phyloP scores from a whole-genome alignment of 2,329 filamentous ascomycete genomes.

The Ascochyta pisi region DNA sequence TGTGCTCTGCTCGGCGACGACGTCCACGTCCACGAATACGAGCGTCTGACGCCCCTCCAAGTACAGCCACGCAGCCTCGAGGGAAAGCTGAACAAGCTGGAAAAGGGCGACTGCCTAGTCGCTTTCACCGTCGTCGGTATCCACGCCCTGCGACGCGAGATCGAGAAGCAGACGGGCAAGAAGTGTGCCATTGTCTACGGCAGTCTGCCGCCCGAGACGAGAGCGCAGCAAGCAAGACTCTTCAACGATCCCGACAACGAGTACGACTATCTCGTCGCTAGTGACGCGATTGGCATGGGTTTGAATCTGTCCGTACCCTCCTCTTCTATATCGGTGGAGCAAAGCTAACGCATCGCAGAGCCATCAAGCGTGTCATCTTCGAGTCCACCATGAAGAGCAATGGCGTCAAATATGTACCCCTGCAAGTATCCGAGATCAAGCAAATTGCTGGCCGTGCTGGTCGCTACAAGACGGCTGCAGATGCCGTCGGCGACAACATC shows the following conservation, averaged over 20 bases:
- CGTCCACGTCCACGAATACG: constrained; percentile 79
- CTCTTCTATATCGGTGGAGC: neutral
- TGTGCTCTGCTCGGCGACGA: constrained; percentile 82
- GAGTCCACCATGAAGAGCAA: constrained; percentile 78
- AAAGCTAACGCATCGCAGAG: constrained; percentile 50
- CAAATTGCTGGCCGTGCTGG: constrained; percentile 95
- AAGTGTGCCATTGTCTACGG: constrained; percentile 95
- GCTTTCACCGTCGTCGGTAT: constrained; percentile 83
- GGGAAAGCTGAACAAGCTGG: constrained; percentile 70
- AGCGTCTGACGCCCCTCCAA: constrained; percentile 80
- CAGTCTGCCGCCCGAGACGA: constrained; percentile 86
- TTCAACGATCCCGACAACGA: constrained; percentile 97
- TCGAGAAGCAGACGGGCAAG: constrained; percentile 77
- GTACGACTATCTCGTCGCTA: constrained; percentile 92
- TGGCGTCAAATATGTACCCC: constrained; percentile 61
- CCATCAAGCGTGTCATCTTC: constrained; percentile 88
- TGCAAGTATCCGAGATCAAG: constrained; percentile 82
- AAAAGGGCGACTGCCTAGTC: constrained; percentile 91
- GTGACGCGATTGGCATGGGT: constrained; percentile 97
- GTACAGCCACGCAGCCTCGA: constrained; percentile 69
- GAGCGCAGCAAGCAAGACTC: constrained; percentile 85
- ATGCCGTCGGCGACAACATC: constrained; percentile 52
- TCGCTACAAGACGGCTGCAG: constrained; percentile 76
- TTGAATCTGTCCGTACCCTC: constrained; percentile 71
- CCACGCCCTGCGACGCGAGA: constrained; percentile 77